These are phyloP conservation scores for Phytophthora ramorum DNA, from an alignment of 352 stramenopile species.

Conservation along the genomic window DNA sequence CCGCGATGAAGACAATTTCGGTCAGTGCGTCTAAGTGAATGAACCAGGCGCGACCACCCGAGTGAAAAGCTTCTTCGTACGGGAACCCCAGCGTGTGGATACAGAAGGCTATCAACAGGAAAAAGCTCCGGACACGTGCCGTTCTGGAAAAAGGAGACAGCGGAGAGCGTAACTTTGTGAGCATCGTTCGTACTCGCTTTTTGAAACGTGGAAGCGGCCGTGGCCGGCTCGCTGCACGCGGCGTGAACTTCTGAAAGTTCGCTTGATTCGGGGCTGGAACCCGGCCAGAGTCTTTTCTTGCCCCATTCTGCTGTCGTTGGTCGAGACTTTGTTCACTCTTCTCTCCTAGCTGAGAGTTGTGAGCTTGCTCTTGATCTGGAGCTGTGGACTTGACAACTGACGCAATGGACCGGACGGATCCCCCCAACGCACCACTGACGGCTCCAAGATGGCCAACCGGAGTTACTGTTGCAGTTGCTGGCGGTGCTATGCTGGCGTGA, in stretches of 20 bases:
- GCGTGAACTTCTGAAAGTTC: conserved; percentile 15
- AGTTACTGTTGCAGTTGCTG: conserved; percentile 10
- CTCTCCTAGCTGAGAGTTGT: conserved; percentile 1
- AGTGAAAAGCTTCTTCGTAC: conserved; percentile 45
- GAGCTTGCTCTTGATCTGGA: conserved; percentile 18
- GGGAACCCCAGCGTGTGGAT: conserved; percentile 42
- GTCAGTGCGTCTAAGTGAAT: conserved; percentile 15
- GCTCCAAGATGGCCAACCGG: conserved; percentile 10
- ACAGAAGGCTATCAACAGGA: conserved; percentile 30
- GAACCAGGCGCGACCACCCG: conserved; percentile 3
- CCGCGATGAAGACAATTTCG: conserved; percentile 42
- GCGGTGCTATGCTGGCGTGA: conserved; percentile 2
- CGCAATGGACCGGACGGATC: conserved; percentile 10
- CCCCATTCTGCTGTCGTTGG: not conserved
- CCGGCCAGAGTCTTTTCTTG: conserved; percentile 10
- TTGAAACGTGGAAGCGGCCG: conserved; percentile 25
- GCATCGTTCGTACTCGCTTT: conserved; percentile 13
- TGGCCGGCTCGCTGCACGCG: conserved; percentile 18
- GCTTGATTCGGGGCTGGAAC: conserved; percentile 10
- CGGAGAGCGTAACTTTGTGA: conserved; percentile 8
- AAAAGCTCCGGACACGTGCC: conserved; percentile 29
- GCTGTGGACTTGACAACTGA: conserved; percentile 2
- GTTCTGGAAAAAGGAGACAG: conserved; percentile 27
- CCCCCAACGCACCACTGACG: conserved; percentile 3
- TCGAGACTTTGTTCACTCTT: conserved; percentile 11